Conservation (phyloP, 1,284 basidiomycete genomes). For the Naganishia liquefaciens region DNA sequence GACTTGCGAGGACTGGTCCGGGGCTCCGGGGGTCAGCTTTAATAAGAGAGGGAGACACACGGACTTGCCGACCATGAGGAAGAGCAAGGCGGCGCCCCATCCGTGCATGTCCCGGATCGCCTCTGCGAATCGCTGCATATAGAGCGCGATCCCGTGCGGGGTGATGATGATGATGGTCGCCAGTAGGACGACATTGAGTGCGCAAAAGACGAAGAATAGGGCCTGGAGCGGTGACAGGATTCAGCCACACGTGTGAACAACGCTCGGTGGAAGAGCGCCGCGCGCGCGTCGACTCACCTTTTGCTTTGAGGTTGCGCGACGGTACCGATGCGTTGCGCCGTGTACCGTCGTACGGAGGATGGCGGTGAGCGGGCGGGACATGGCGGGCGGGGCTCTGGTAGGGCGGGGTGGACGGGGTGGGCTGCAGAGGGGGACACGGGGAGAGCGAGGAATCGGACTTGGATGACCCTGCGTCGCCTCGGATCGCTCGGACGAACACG, state of each 20-base stretch:
- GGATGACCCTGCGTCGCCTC: too few species aligned
- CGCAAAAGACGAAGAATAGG: constrained; percentile 3
- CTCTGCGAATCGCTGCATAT: constrained; percentile 46
- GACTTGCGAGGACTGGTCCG: constrained; percentile 46
- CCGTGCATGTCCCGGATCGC: constrained; percentile 43
- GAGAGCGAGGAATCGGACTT: too few species aligned
- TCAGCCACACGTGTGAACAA: too few species aligned
- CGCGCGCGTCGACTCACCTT: constrained; percentile 17
- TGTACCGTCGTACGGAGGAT: neutral
- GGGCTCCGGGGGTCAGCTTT: neutral
- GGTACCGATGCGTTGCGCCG: constrained; percentile 12
- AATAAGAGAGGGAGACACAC: neutral
- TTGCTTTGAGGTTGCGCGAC: constrained; percentile 12
- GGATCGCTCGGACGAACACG: too few species aligned
- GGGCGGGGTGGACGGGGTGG: too few species aligned
- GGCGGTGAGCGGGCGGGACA: neutral
- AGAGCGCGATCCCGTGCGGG: constrained; percentile 45
- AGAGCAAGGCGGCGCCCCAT: constrained; percentile 44
- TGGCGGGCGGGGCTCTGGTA: neutral
- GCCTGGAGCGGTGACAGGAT: too few species aligned
- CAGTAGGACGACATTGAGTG: constrained; percentile 36
- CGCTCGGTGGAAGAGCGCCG: too few species aligned
- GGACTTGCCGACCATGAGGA: constrained; percentile 44
- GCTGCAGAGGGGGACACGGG: too few species aligned
- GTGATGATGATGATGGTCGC: constrained; percentile 45